phyloP scores from a whole-genome alignment of 176 grass and related monocot species.

The Aegilops bicornis region DNA sequence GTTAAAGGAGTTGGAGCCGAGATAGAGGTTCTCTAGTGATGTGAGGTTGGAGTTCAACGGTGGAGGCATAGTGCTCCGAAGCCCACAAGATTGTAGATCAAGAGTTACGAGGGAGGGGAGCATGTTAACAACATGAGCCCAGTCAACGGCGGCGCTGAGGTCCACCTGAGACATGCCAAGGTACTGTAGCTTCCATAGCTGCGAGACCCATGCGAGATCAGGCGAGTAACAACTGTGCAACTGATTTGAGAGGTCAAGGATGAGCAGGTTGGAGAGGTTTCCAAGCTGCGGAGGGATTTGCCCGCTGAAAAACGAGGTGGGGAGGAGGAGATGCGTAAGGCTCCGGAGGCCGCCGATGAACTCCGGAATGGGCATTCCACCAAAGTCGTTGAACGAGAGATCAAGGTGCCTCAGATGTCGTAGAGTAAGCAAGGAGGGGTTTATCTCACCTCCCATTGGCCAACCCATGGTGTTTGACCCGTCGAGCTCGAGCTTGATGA shows the following conservation, averaged over 20 bases:
- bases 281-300: not conserved
- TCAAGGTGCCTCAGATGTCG: not conserved
- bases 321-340: not conserved
- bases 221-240: not conserved
- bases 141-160: not conserved
- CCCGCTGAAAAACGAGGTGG: not conserved
- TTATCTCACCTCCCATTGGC: not conserved
- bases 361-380: not conserved
- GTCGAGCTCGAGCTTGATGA: not conserved
- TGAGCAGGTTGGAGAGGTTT: not conserved
- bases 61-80: not conserved
- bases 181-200: not conserved
- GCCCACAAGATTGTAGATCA: not conserved
- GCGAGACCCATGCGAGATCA: not conserved
- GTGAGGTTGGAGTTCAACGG: not conserved
- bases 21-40: not conserved
- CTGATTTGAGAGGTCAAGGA: not conserved
- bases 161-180: not conserved
- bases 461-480: not conserved
- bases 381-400: not conserved
- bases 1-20: not conserved
- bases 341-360: not conserved
- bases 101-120: not conserved
- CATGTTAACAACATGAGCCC: not conserved
- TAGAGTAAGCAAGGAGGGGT: not conserved